Evolutionary conservation across 148 eudicot species (phyloP).

Genomic region (Rhododendron ferrugineum): DNA sequence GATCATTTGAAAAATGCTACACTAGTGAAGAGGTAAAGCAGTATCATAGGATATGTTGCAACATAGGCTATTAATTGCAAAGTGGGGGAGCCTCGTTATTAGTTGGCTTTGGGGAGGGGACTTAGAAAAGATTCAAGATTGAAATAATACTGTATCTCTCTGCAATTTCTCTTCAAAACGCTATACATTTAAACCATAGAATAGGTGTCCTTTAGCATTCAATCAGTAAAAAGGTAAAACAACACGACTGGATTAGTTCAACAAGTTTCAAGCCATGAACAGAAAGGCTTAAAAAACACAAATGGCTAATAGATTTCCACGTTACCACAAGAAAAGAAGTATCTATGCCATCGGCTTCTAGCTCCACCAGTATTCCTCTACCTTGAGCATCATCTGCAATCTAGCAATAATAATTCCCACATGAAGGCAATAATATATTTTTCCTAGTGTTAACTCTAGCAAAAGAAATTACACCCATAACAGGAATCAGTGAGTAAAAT

Average conservation of each 20-base stretch:
- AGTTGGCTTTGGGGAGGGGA: not conserved
- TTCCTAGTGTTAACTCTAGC: not conserved
- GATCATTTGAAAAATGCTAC: not conserved
- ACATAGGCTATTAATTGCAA: not conserved
- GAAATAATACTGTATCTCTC: not conserved
- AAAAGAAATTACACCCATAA: not conserved
- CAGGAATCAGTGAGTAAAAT: not conserved
- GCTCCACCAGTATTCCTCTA: conserved; percentile 71
- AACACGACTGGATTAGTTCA: too few relatives aligned
- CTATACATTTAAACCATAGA: not conserved
- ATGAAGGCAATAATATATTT: not conserved
- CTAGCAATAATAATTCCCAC: conserved; percentile 29
- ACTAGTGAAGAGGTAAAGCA: not conserved
- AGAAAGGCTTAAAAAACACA: conserved; percentile 46
- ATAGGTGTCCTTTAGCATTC: not conserved
- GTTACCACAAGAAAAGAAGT: conserved; percentile 81
- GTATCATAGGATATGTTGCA: not conserved
- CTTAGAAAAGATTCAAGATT: not conserved
- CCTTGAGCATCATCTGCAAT: conserved; percentile 96
- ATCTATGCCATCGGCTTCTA: conserved; percentile 82
- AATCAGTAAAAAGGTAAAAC: not conserved
- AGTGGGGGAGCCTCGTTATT: not conserved
- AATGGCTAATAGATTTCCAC: not conserved
- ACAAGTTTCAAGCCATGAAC: not conserved
- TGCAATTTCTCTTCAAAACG: not conserved